Base-by-base conservation (phyloP, 2,329 filamentous ascomycete species). In the Xylaria sp. region DNA sequence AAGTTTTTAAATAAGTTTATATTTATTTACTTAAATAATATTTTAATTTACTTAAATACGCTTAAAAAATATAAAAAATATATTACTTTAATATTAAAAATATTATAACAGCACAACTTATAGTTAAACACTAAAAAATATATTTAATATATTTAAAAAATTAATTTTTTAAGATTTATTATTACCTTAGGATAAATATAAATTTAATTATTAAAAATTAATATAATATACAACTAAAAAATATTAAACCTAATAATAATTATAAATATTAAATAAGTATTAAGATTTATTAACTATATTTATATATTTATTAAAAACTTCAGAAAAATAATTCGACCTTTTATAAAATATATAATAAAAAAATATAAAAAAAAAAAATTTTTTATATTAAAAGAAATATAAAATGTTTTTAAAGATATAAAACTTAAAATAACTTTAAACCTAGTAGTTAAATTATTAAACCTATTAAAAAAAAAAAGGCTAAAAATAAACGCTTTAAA, bases 201-300 rank as follows among this genome's bases (percentile, higher is more conserved):
- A 37, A 62, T 62, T 31, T 62, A 62, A 39, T 13, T 34, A 52
- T 62, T 39, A 39, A 62, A 62, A 52, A 62, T 62, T 39, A 25
- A 62, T 7, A 52, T 15, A 28, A 28, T 62, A 23, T n/a, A 39
- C 39, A 62, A 62, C 10, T 62, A 62, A 25, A 37, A 34, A 50
- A 39, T 62, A 39, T 23, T 52, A n/a, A 52, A 48, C 6, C 18
- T 48, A 48, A 18, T 18, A 10, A 62, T 23, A 50, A 52, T 62
- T 28, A 62, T 37, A 39, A 52, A 62, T 25, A 62, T 62, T n/a
- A 34, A 62, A 34, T 2, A 51, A 52, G 28, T 12, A 1, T 37
- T 62, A 31, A 23, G 44, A 39, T 62, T 62, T 62, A 20, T 62
- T 3, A 62, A 62, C 31, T 62, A 62, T 62, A 25, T 62, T 23